phyloP scores from a whole-genome alignment of 192 early-diverging fungal species.

The Coemansia sp. region DNA sequence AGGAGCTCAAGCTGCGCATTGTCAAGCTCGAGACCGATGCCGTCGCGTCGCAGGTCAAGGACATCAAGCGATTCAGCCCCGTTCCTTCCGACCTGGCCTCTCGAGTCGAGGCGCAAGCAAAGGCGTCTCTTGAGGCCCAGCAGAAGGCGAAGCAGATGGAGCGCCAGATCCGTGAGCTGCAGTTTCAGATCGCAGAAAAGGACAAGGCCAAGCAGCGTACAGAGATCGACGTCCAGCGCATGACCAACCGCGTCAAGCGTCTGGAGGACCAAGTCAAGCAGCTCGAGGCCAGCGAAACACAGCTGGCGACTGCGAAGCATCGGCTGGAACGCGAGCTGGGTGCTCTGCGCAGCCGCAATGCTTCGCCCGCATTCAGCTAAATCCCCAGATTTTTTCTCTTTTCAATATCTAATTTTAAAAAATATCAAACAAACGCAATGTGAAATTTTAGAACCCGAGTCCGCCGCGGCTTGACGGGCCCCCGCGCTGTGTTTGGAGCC shows the following conservation, averaged over 20 bases:
- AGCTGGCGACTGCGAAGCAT: slow-evolving; percentile 44
- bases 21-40: slow-evolving; percentile 74
- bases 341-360: slow-evolving; percentile 44
- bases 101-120: slow-evolving; percentile 41
- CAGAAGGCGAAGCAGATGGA: slow-evolving; percentile 59
- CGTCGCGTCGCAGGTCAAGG: slow-evolving; percentile 59
- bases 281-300: slow-evolving; percentile 44
- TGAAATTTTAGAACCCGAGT: slow-evolving; percentile 26
- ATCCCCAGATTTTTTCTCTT: slow-evolving; percentile 4
- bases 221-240: slow-evolving; percentile 69
- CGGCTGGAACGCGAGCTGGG: slow-evolving; percentile 53
- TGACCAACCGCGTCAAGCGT: slow-evolving; percentile 53
- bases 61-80: slow-evolving; percentile 54
- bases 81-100: slow-evolving; percentile 42
- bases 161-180: slow-evolving; percentile 78
- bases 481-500: slow-evolving; percentile 30
- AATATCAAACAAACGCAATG: neutral
- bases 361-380: slow-evolving; percentile 30
- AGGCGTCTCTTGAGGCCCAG: slow-evolving; percentile 48
- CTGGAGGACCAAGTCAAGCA: slow-evolving; percentile 48
- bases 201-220: slow-evolving; percentile 78
- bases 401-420: neutral
- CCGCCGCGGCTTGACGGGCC: slow-evolving; percentile 24
- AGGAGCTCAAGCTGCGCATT: slow-evolving; percentile 74
- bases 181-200: slow-evolving; percentile 80